These are phyloP conservation scores for Neofusicoccum parvum DNA, from an alignment of 2,329 filamentous ascomycete species.

Conservation along the genomic window DNA sequence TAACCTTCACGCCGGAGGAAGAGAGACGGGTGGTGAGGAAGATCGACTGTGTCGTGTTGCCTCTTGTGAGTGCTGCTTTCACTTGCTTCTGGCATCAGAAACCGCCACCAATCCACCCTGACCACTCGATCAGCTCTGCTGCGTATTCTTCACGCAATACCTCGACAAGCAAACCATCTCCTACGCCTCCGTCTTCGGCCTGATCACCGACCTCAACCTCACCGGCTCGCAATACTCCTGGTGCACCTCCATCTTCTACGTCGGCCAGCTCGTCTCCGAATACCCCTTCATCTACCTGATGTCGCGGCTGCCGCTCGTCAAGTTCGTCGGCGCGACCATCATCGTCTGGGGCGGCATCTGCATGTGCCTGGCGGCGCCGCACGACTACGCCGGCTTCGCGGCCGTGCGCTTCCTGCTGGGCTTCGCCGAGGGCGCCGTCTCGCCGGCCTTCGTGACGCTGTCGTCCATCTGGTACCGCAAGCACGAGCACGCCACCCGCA, in stretches of 20 bases:
- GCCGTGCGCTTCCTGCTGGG: constrained; percentile 65
- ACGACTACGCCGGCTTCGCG: constrained; percentile 49
- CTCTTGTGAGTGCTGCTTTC: constrained; percentile 16
- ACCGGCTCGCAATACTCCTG: constrained; percentile 53
- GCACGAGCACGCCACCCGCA: constrained; percentile 36
- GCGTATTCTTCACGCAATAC: constrained; percentile 35
- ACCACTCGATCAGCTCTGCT: background rate
- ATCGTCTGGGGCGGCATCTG: constrained; percentile 49
- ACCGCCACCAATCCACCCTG: background rate
- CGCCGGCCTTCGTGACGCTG: constrained; percentile 59
- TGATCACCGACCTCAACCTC: constrained; percentile 51
- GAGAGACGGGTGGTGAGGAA: constrained; percentile 25
- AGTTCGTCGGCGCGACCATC: constrained; percentile 53
- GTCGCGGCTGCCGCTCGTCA: constrained; percentile 51
- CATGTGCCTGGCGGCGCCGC: constrained; percentile 49
- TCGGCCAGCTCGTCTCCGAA: constrained; percentile 54
- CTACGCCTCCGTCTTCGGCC: constrained; percentile 53
- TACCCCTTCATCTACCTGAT: constrained; percentile 55
- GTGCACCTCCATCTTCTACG: constrained; percentile 50
- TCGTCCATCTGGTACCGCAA: constrained; percentile 49
- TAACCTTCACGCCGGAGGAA: constrained; percentile 21
- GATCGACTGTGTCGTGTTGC: constrained; percentile 25
- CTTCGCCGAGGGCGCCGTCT: constrained; percentile 64
- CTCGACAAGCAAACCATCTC: constrained; percentile 54
- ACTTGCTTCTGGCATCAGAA: background rate